Evolutionary conservation across 768 basidiomycete genomes (phyloP), one percentile per base, ranked within the genome.

Genomic region (Termitomyces sp.): DNA sequence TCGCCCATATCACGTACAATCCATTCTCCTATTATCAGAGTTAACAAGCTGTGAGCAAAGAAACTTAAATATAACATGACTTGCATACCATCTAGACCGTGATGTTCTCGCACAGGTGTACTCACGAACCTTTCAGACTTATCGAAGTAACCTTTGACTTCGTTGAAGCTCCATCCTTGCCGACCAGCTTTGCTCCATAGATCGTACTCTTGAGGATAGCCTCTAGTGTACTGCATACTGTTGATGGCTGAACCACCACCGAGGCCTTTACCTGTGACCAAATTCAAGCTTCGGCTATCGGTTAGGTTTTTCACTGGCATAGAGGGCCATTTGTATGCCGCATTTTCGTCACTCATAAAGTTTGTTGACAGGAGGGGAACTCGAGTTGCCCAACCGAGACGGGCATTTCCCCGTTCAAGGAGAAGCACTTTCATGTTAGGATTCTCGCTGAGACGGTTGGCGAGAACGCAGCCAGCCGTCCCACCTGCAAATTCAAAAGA

Each of bases 231-330:
- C 36, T 64, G 55, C 63, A 67, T 68, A 20, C 58, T 63, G 38
- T 72, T 72, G 46, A 72, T 67, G 4, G 61, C 50, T 9, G 67
- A 66, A 3, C 62, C 62, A 9, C 71, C 71, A 9, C 70, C 71
- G 8, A 74, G 65, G 13, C 63, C 69, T 38, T 68, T 66, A 13
- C 68, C 70, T 6, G 59, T 65, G 7, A 66, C 61, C 33, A 70
- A 20, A 38, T 26, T 61, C 50, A 61, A 51, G 41, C 30, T 46
- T 8, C 50, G 55, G 48, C 23, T 41, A 18, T 43, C 41, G 12
- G 32, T 61, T 1, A 61, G 14, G 13, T 38, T 56, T n/a, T 28
- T 12, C 50, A 61, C 18, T 23, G 60, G 60, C 23, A 41, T 32
- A 47, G 60, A 61, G 30, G 49, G 41, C 55, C 55, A 56, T 10